Conservation (phyloP, 2,329 filamentous ascomycete genomes). For the Colletotrichum endophyticum region DNA sequence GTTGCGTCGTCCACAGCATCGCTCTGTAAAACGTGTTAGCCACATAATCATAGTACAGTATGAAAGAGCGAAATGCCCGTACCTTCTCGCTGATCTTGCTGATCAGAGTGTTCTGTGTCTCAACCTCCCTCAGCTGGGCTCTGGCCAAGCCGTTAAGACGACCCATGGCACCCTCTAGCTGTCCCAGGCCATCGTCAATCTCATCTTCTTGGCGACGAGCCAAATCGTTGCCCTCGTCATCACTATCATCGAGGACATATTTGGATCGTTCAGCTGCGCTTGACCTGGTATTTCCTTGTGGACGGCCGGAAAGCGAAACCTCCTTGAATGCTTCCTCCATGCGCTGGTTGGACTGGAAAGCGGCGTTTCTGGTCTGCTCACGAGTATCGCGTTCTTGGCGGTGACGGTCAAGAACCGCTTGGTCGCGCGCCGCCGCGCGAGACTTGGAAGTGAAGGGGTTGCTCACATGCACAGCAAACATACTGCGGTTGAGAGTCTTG, state of each 20-base stretch:
- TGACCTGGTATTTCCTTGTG: not conserved
- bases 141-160: conserved; percentile 76
- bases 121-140: conserved; percentile 76
- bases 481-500: conserved; percentile 84
- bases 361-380: conserved; percentile 43
- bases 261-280: conserved; percentile 46
- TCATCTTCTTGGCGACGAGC: conserved; percentile 41
- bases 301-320: conserved; percentile 26
- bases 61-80: conserved; percentile 26
- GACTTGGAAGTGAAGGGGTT: conserved; percentile 79
- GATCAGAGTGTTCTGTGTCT: conserved; percentile 77
- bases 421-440: conserved; percentile 68
- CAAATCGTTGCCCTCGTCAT: conserved; percentile 57
- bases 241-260: conserved; percentile 74
- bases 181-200: conserved; percentile 65
- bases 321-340: conserved; percentile 57
- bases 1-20: conserved; percentile 84
- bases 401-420: conserved; percentile 72
- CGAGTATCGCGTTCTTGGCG: conserved; percentile 61
- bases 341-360: conserved; percentile 55
- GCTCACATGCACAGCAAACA: conserved; percentile 84
- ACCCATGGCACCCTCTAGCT: conserved; percentile 61
- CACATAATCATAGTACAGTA: not conserved
- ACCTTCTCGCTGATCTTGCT: conserved; percentile 81
- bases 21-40: conserved; percentile 59